Evolutionary conservation across 2,329 filamentous ascomycete genomes (phyloP).

Genomic region (Sporothrix sp.): DNA sequence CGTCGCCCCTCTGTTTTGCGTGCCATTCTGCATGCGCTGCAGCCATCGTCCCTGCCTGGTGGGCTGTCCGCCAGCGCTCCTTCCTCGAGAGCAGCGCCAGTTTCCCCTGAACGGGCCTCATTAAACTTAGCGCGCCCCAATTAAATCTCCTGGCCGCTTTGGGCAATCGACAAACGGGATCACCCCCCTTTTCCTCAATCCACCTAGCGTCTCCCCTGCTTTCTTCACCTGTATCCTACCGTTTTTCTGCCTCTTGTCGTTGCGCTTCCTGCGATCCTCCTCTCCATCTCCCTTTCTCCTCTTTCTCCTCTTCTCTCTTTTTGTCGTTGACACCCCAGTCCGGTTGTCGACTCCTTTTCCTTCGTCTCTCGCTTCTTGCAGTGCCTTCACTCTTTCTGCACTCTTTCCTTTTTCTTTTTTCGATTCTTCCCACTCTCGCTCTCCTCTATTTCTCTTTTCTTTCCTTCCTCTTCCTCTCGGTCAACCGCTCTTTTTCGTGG

Average conservation of each 20-base stretch:
- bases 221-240: too few species aligned
- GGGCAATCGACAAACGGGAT: constrained; percentile 28
- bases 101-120: constrained; percentile 25
- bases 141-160: constrained; percentile 27
- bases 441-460: constrained; percentile 3
- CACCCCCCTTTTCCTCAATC: constrained; percentile 20
- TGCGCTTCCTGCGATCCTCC: constrained; percentile 9
- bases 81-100: constrained; percentile 1
- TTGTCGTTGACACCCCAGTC: constrained; percentile 7
- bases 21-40: background rate
- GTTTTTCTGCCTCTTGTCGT: background rate
- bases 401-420: background rate
- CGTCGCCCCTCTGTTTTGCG: background rate
- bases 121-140: constrained; percentile 34
- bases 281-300: constrained; percentile 13
- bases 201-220: constrained; percentile 15
- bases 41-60: background rate
- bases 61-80: background rate
- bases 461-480: constrained; percentile 29
- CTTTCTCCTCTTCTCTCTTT: constrained; percentile 18
- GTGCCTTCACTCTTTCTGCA: constrained; percentile 10
- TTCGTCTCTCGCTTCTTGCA: constrained; percentile 15
- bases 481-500: constrained; percentile 24
- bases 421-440: constrained; percentile 20
- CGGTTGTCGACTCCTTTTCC: constrained; percentile 12